Evolutionary conservation across 2,329 filamentous ascomycete species (phyloP).

Genomic region (Xylariaceae sp.): DNA sequence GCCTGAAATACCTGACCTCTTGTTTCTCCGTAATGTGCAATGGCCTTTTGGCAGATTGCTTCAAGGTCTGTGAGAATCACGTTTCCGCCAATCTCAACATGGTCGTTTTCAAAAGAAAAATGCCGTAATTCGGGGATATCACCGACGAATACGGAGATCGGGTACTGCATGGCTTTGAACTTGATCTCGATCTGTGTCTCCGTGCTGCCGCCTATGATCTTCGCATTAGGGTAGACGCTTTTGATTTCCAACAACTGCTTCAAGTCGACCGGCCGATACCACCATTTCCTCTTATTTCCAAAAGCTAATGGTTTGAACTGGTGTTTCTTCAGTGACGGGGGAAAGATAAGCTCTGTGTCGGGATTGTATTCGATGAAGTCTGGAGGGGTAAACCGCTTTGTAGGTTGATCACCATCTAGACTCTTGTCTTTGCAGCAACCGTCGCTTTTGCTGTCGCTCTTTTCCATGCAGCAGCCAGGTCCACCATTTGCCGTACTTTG

Average conservation of each 20-base stretch:
- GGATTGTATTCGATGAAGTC: conserved; percentile 93
- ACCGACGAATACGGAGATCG: conserved; percentile 83
- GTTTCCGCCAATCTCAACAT: conserved; percentile 90
- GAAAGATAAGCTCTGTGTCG: conserved; percentile 93
- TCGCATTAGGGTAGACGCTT: conserved; percentile 73
- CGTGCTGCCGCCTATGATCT: conserved; percentile 91
- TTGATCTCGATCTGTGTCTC: conserved; percentile 98
- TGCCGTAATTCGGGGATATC: conserved; percentile 86
- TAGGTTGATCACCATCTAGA: conserved; percentile 45
- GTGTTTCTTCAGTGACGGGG: conserved; percentile 75
- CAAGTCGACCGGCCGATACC: conserved; percentile 84
- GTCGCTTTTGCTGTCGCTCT: conserved; percentile 43
- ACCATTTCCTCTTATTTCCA: conserved; percentile 90
- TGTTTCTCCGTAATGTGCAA: conserved; percentile 67
- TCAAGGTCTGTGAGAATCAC: conserved; percentile 89
- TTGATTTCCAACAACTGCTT: conserved; percentile 91
- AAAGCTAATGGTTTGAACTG: conserved; percentile 77
- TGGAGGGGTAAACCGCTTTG: conserved; percentile 72
- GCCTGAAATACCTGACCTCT: conserved; percentile 79
- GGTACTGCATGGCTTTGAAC: conserved; percentile 91
- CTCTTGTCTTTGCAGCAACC: conserved; percentile 65
- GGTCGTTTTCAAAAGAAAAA: conserved; percentile 71
- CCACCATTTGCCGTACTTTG: conserved; percentile 46
- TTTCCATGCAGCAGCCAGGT: conserved; percentile 67
- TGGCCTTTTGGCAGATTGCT: conserved; percentile 70